phyloP scores from a whole-genome alignment of 1,284 basidiomycete genomes.

The Boletellus dicymbophilus region DNA sequence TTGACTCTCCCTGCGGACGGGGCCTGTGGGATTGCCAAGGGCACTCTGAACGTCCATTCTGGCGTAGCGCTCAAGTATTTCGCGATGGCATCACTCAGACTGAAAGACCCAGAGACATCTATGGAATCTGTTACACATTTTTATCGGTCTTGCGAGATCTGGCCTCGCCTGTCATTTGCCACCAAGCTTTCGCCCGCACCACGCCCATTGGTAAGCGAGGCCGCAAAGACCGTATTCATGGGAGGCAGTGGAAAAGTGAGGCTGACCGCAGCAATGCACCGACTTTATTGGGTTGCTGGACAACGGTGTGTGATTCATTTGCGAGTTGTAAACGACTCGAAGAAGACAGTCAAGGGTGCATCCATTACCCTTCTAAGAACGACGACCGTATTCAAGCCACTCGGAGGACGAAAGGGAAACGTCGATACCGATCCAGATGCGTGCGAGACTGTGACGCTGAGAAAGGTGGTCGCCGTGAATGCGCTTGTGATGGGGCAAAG shows the following conservation, averaged over 20 bases:
- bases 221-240: constrained; percentile 61
- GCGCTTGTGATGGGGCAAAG: constrained; percentile 68
- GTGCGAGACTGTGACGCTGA: constrained; percentile 60
- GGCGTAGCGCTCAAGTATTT: constrained; percentile 82
- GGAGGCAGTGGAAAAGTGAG: constrained; percentile 71
- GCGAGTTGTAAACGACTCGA: constrained; percentile 72
- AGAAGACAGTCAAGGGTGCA: constrained; percentile 71
- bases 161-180: constrained; percentile 77
- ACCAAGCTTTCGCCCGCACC: constrained; percentile 63
- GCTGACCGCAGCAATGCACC: constrained; percentile 73
- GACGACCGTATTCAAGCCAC: constrained; percentile 67
- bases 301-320: constrained; percentile 80
- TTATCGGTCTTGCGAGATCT: constrained; percentile 84
- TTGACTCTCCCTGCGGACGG: constrained; percentile 71
- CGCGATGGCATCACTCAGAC: constrained; percentile 71
- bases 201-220: constrained; percentile 62
- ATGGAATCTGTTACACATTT: constrained; percentile 89
- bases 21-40: constrained; percentile 68
- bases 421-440: constrained; percentile 47
- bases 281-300: constrained; percentile 85
- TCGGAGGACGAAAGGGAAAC: constrained; percentile 37
- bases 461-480: constrained; percentile 67
- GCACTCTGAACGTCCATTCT: constrained; percentile 55
- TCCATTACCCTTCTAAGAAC: constrained; percentile 73
- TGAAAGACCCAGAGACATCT: constrained; percentile 66